These are phyloP conservation scores for Pyronema omphalodes DNA, from an alignment of 495 filamentous ascomycete genomes.

Conservation along the genomic window DNA sequence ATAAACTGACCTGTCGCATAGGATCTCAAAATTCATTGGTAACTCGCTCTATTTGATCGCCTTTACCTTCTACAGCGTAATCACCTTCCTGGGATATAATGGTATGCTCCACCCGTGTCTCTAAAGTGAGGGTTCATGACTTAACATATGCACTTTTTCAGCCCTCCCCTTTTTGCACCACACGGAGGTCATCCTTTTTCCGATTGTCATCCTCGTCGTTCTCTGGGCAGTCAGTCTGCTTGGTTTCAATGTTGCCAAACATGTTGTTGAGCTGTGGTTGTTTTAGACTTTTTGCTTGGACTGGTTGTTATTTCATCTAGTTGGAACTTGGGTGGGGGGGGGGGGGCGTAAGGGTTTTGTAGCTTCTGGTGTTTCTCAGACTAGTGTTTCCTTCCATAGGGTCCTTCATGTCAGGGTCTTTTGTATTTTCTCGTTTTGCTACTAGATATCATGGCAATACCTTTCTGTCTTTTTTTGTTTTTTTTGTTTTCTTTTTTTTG, in stretches of 20 bases:
- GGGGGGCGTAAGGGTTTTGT: too few relatives aligned
- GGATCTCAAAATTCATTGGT: slow-evolving; percentile 47
- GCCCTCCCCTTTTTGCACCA: slow-evolving; percentile 56
- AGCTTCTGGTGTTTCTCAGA: too few relatives aligned
- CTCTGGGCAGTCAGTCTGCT: slow-evolving; percentile 43
- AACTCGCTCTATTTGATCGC: slow-evolving; percentile 55
- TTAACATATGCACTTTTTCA: slow-evolving; percentile 15
- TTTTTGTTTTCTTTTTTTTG: too few relatives aligned
- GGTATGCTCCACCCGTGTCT: slow-evolving; percentile 22
- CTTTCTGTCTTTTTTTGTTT: too few relatives aligned
- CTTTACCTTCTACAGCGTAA: slow-evolving; percentile 50
- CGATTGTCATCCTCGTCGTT: slow-evolving; percentile 40
- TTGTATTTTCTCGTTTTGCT: too few relatives aligned
- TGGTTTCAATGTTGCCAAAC: slow-evolving; percentile 35
- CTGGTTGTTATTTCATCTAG: not conserved
- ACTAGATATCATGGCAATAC: too few relatives aligned
- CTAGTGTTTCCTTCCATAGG: too few relatives aligned
- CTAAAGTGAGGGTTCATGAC: not conserved
- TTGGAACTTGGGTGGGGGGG: too few relatives aligned
- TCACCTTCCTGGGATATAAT: slow-evolving; percentile 60
- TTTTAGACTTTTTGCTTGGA: slow-evolving; percentile 1
- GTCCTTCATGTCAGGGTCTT: too few relatives aligned
- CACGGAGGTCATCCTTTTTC: slow-evolving; percentile 49
- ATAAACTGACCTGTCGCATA: slow-evolving; percentile 24
- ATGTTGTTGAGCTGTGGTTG: slow-evolving; percentile 25